Base-by-base conservation (phyloP, 371 early-diverging fungal genomes). In the Conidiobolus incongruus region DNA sequence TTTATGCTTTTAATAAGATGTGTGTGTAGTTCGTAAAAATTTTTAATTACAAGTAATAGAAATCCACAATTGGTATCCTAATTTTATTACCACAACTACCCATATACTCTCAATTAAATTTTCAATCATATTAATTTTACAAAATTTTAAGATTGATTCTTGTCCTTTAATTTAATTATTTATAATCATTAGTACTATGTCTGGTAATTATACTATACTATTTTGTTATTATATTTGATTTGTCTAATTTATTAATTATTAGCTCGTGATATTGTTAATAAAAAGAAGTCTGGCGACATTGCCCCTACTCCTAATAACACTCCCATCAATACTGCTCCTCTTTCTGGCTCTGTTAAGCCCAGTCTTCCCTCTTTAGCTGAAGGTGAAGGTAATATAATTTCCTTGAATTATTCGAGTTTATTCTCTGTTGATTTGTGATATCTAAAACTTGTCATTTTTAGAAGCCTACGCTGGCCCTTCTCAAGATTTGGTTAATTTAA, bases 231-330 rank as follows among this genome's bases (percentile, higher is more conserved):
- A n/a, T n/a, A n/a, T n/a, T n/a, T 34, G 10, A 10, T n/a, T 4
- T 10, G 16, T 4, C n/a, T 34, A 34, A 34, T n/a, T n/a, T 4
- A 8, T n/a, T 8, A 8, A 34, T 10, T n/a, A 4, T 34, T 8
- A n/a, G 34, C 15, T n/a, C n/a, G 34, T n/a, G 34, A 40, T 52
- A 54, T 53, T 46, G 50, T 51, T 44, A 66, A 65, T 60, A 67
- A 64, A 61, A 62, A 63, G 55, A 57, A 55, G 40, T 48, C 50
- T 26, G 58, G 51, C 38, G 63, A 63, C 55, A 55, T 64, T 40
- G 73, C 76, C 22, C 75, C 76, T 23, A 76, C 77, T 24, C 75
- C 75, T 45, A 77, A 78, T 60, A 78, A 78, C 58, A 76, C 77
- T 42, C 79, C 77, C 38, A 65, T 67, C 40, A 65, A 68, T 52